Conservation (phyloP, 2,329 filamentous ascomycete genomes). For the Nothophaeocryptopus gaeumannii region DNA sequence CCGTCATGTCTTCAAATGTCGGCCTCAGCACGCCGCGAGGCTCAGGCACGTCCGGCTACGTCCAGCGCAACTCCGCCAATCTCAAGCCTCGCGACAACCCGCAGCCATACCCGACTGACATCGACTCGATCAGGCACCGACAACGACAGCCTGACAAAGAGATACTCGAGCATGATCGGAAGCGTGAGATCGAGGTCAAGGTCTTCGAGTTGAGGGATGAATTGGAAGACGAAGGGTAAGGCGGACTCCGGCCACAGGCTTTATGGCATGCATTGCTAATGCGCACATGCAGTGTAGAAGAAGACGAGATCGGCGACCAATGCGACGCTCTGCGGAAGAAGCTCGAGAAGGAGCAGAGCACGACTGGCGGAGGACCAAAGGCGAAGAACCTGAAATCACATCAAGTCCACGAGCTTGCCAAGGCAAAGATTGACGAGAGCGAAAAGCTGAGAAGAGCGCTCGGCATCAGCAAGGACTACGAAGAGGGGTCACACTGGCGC, state of each 20-base stretch:
- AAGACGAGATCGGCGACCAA: conserved; percentile 83
- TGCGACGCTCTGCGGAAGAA: conserved; percentile 66
- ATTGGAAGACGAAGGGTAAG: conserved; percentile 84
- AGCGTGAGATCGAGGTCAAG: conserved; percentile 86
- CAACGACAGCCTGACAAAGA: conserved; percentile 84
- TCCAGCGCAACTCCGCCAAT: conserved; percentile 91
- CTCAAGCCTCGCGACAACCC: conserved; percentile 77
- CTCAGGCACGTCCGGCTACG: conserved; percentile 94
- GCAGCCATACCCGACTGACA: conserved; percentile 69
- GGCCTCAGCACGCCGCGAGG: conserved; percentile 91
- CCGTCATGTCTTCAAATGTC: conserved; percentile 90
- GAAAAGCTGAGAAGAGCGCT: conserved; percentile 82
- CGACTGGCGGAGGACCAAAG: conserved; percentile 41
- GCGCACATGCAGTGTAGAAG: conserved; percentile 59
- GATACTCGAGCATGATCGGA: conserved; percentile 90
- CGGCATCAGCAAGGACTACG: conserved; percentile 80
- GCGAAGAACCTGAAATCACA: conserved; percentile 73
- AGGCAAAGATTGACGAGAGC: conserved; percentile 94
- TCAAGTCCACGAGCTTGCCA: conserved; percentile 92
- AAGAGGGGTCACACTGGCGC: conserved; percentile 83
- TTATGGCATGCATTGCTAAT: too few species aligned
- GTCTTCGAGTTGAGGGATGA: conserved; percentile 86
- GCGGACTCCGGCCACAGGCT: too few species aligned
- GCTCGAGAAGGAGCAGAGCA: conserved; percentile 56
- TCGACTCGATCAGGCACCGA: conserved; percentile 67